phyloP scores from a whole-genome alignment of 2,329 filamentous ascomycete genomes.

The Pseudocercospora crystallina region DNA sequence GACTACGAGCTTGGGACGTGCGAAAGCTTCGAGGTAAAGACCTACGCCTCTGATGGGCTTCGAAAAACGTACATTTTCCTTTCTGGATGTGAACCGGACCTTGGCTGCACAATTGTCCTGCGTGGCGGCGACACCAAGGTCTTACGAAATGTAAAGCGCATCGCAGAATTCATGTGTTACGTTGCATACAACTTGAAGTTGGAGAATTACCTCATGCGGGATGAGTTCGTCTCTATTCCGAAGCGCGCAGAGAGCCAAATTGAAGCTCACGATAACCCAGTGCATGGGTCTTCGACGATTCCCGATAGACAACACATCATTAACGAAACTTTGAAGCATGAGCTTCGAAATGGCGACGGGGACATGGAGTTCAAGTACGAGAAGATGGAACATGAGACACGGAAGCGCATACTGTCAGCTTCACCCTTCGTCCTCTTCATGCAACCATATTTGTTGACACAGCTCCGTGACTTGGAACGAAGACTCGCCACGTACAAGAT shows the following conservation, averaged over 20 bases:
- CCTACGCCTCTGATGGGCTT: conserved; percentile 78
- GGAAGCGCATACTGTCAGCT: conserved; percentile 88
- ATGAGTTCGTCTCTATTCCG: conserved; percentile 85
- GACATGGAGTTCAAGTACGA: conserved; percentile 74
- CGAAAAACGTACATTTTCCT: conserved; percentile 97
- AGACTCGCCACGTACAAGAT: conserved; percentile 78
- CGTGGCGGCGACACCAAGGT: conserved; percentile 73
- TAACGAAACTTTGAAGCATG: conserved; percentile 17
- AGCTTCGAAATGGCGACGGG: conserved; percentile 13
- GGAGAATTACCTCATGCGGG: conserved; percentile 89
- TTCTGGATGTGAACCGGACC: conserved; percentile 81
- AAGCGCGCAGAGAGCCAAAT: conserved; percentile 46
- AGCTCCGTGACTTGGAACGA: conserved; percentile 85
- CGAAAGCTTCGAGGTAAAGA: conserved; percentile 90
- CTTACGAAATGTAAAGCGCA: conserved; percentile 79
- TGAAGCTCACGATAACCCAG: conserved; percentile 20
- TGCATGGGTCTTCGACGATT: conserved; percentile 6
- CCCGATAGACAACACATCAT: conserved; percentile 15
- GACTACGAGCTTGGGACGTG: conserved; percentile 75
- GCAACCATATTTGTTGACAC: conserved; percentile 89
- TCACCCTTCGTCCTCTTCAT: conserved; percentile 96
- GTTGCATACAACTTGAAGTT: conserved; percentile 97
- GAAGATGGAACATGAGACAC: conserved; percentile 88
- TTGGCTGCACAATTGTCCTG: conserved; percentile 92
- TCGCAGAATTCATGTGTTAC: conserved; percentile 98